These are phyloP conservation scores for Biscutella auriculata DNA, from an alignment of 441 rosid genomes.

Conservation along the genomic window DNA sequence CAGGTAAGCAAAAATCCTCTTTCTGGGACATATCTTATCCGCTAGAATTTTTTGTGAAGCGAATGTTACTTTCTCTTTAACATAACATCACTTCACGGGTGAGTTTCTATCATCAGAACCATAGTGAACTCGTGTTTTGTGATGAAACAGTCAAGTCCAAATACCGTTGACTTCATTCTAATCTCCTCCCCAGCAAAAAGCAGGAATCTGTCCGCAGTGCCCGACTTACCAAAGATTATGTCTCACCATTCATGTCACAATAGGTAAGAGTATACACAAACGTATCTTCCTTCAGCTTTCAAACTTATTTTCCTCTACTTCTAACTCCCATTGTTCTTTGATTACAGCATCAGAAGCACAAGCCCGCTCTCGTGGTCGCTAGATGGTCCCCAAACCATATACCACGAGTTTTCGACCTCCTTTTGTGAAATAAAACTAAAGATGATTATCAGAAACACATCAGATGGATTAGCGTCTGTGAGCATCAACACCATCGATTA, in stretches of 20 bases:
- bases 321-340: background rate
- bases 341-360: conserved; percentile 35
- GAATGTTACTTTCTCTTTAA: background rate
- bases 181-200: conserved; percentile 37
- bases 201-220: conserved; percentile 27
- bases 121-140: background rate
- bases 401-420: conserved; percentile 54
- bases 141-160: conserved; percentile 41
- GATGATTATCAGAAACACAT: conserved; percentile 71
- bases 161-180: conserved; percentile 64
- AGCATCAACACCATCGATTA: conserved; percentile 37
- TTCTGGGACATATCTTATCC: background rate
- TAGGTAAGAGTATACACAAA: conserved; percentile 32
- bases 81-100: background rate
- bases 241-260: conserved; percentile 78
- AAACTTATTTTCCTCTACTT: background rate
- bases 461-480: conserved; percentile 39
- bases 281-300: background rate
- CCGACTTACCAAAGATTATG: conserved; percentile 32
- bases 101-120: conserved; percentile 6
- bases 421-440: conserved; percentile 54
- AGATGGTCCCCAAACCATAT: conserved; percentile 46
- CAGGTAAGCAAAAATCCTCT: conserved; percentile 37
- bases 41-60: background rate
- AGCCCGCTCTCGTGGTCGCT: conserved; percentile 70